Base-by-base conservation (phyloP, 1,139 yeast genomes). In the Kodamaea ohmeri region DNA sequence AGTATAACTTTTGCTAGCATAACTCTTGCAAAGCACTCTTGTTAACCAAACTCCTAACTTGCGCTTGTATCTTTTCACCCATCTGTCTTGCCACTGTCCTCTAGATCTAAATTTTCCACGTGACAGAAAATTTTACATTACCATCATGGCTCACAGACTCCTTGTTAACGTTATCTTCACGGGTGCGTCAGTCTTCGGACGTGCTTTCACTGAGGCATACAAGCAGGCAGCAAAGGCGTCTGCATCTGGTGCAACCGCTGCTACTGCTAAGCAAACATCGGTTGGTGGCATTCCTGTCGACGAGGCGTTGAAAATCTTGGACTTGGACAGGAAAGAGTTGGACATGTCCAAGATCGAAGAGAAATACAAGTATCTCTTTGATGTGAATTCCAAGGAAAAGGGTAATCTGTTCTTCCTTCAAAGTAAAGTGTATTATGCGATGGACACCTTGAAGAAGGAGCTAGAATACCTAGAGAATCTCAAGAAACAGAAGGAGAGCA, bases 161-260 rank as follows among this genome's bases (percentile, higher is more conserved):
- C 58, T 92, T 39, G 88, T 87, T 50, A 92, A 87, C 64, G 96
- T 92, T 48, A 76, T 89, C 42, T 78, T 90, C 56, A 90, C 97
- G 15, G 97, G 97, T 40, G 95, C 97, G 9, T 83, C 88, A 47
- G 97, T 92, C 31, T 89, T 92, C 58, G 97, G 97, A 38, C 78
- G 87, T 50, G 98, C 98, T 0, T 92, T 92, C 62, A 77, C 90
- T n/a, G 96, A 89, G 60, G 97, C 98, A 0, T 92, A 90, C 71
- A 84, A 83, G 55, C 97, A 92, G 65, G 97, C 98, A 1, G 95
- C 97, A 13, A 83, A 86, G 41, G 89, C 88, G 28, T 77, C 88
- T 7, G 86, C 88, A 6, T 78, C 83, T 39, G 87, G 95, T 14
- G 60, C 72, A 38, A 67, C 76, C 4, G 70, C 73, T 25, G 79